phyloP scores from a whole-genome alignment of 1,284 basidiomycete genomes.

The Agroathelia rolfsii region DNA sequence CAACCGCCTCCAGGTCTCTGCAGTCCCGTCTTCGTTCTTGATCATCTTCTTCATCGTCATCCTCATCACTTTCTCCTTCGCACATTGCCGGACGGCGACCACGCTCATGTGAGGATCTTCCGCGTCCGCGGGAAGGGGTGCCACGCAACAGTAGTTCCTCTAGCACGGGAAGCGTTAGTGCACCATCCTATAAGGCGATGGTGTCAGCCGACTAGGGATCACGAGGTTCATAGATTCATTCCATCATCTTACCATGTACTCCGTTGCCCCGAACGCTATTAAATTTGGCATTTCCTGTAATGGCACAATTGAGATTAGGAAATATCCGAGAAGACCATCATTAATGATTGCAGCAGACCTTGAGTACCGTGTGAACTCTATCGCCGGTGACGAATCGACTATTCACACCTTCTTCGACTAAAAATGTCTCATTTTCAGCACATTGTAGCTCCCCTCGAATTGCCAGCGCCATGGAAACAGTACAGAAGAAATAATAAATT shows the following conservation, averaged over 20 bases:
- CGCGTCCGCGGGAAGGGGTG: constrained; percentile 51
- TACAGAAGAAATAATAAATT: no score
- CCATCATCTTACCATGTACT: no score
- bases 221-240: no score
- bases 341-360: constrained; percentile 40
- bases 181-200: no score
- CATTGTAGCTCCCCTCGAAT: no score
- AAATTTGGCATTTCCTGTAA: constrained; percentile 78
- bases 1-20: constrained; percentile 79
- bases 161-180: constrained; percentile 71
- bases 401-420: constrained; percentile 83
- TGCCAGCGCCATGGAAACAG: no score
- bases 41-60: constrained; percentile 59
- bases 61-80: no score
- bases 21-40: constrained; percentile 67
- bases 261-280: constrained; percentile 79
- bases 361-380: constrained; percentile 72
- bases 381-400: constrained; percentile 90
- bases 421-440: no score
- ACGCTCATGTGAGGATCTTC: constrained; percentile 61
- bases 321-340: background rate
- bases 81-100: constrained; percentile 30
- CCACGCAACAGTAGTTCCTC: constrained; percentile 84
- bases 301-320: constrained; percentile 2
- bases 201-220: no score